Evolutionary conservation across 2,329 filamentous ascomycete species (phyloP).

Genomic region (Phoma sp.): DNA sequence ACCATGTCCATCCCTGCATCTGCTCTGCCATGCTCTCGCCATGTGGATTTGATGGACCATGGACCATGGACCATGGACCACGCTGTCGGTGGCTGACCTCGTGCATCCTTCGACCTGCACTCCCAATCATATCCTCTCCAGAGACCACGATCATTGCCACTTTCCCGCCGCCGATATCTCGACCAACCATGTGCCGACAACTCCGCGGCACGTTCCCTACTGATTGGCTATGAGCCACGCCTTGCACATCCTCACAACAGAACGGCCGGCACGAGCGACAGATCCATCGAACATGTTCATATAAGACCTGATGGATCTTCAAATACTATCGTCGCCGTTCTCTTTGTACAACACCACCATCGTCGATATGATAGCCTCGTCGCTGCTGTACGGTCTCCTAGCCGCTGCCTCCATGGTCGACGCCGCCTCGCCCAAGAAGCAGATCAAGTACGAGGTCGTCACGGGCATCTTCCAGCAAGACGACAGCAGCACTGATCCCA

Average conservation of each 20-base stretch:
- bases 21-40: too few species aligned
- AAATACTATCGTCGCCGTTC: neutral
- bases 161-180: neutral
- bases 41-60: too few species aligned
- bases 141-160: neutral
- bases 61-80: too few species aligned
- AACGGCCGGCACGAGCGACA: neutral
- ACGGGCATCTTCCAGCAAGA: slow-evolving; percentile 71
- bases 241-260: neutral
- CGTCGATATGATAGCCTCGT: slow-evolving; percentile 25
- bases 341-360: neutral
- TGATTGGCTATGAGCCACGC: slow-evolving; percentile 30
- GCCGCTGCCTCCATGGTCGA: slow-evolving; percentile 22
- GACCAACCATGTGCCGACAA: slow-evolving; percentile 8
- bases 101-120: too few species aligned
- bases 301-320: slow-evolving; percentile 15
- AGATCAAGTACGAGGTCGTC: slow-evolving; percentile 67
- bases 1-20: too few species aligned
- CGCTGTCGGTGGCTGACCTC: too few species aligned
- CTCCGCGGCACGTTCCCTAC: slow-evolving; percentile 27
- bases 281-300: neutral
- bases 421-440: slow-evolving; percentile 26
- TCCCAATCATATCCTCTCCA: slow-evolving; percentile 14
- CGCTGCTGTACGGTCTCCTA: slow-evolving; percentile 25
- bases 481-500: slow-evolving; percentile 61